phyloP scores from a whole-genome alignment of 331 rosid species.

The Quercus tomentella region DNA sequence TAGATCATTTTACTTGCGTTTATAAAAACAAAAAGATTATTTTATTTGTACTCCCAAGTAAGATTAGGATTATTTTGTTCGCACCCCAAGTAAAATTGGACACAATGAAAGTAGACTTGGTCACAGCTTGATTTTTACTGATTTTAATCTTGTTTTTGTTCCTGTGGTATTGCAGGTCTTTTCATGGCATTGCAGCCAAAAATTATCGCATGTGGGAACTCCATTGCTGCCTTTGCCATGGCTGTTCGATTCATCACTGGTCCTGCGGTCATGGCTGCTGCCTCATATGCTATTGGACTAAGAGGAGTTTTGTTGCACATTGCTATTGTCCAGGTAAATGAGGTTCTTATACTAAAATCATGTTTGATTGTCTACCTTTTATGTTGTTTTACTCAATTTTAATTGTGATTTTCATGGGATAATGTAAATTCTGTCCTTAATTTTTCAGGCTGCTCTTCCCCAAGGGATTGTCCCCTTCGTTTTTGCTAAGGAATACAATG shows the following conservation, averaged over 20 bases:
- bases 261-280: slow-evolving; percentile 87
- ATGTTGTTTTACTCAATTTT: background rate
- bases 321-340: slow-evolving; percentile 80
- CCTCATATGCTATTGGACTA: slow-evolving; percentile 70
- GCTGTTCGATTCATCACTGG: slow-evolving; percentile 82
- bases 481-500: slow-evolving; percentile 86
- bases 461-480: slow-evolving; percentile 96
- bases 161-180: slow-evolving; percentile 45
- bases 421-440: background rate
- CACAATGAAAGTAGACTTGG: too few relatives aligned
- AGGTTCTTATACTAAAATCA: background rate
- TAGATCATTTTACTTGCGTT: too few relatives aligned
- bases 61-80: too few relatives aligned
- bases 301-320: slow-evolving; percentile 70
- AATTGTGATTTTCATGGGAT: background rate
- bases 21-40: too few relatives aligned
- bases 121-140: background rate
- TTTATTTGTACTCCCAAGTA: too few relatives aligned
- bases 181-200: slow-evolving; percentile 96
- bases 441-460: slow-evolving; percentile 83
- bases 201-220: slow-evolving; percentile 86
- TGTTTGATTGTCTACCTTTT: background rate
- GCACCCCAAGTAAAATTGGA: too few relatives aligned
- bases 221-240: slow-evolving; percentile 78
- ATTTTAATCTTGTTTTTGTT: background rate